Evolutionary conservation across 805 yeast species (phyloP).

Genomic region (Candida golubevii): DNA sequence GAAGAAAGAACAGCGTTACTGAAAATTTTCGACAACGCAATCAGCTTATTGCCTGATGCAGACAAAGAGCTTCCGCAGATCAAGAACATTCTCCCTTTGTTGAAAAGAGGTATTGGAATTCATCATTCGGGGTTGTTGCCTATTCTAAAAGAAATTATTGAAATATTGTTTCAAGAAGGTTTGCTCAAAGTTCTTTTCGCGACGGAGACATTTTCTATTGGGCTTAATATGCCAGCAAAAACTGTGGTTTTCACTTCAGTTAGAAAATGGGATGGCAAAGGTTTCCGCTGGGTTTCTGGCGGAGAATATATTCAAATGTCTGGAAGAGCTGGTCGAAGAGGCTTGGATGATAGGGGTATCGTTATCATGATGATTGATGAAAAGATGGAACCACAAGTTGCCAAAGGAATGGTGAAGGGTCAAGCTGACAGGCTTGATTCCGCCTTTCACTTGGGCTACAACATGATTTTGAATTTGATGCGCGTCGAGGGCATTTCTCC

Average conservation of each 20-base stretch:
- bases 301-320: slow-evolving; percentile 99
- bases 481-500: slow-evolving; percentile 98
- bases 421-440: slow-evolving; percentile 97
- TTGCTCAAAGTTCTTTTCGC: slow-evolving; percentile 91
- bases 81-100: slow-evolving; percentile 80
- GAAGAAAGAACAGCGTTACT: slow-evolving; percentile 91
- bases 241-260: slow-evolving; percentile 97
- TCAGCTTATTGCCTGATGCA: slow-evolving; percentile 78
- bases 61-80: slow-evolving; percentile 95
- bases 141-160: slow-evolving; percentile 89
- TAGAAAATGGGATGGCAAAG: slow-evolving; percentile 97
- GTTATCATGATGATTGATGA: slow-evolving; percentile 99
- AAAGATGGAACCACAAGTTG: slow-evolving; percentile 99
- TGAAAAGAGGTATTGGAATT: slow-evolving; percentile 95
- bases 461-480: slow-evolving; percentile 92
- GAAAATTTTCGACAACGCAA: slow-evolving; percentile 87
- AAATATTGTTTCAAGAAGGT: slow-evolving; percentile 95
- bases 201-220: slow-evolving; percentile 97
- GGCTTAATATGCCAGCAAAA: slow-evolving; percentile 98
- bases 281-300: slow-evolving; percentile 98
- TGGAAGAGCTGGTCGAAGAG: slow-evolving; percentile 99
- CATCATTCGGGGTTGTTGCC: slow-evolving; percentile 97
- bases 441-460: slow-evolving; percentile 95
- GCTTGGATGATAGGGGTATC: slow-evolving; percentile 97
- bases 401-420: slow-evolving; percentile 99